Evolutionary conservation across 2,329 filamentous ascomycete species (phyloP), one percentile per base, ranked within the genome.

Genomic region (Fusarium chuoi): DNA sequence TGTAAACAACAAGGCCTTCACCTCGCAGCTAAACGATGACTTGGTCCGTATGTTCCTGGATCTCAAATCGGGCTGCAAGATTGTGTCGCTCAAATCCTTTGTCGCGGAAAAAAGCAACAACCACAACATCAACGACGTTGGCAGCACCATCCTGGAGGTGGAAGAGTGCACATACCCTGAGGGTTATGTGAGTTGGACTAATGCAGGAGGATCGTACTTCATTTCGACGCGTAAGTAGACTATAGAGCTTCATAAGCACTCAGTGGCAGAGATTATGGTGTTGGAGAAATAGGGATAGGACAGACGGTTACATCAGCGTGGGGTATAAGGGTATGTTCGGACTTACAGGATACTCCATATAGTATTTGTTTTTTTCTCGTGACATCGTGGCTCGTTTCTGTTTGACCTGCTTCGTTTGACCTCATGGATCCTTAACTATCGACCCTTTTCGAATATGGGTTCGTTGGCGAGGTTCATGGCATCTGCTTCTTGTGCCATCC

Each of bases 1-100:
- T 33, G 96, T 98, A 78, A 99, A 99, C 86, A 99, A 99, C 84
- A 95, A 98, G 83, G 96, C 95, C 6, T 99, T 99, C 83, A 95
- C 92, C 11, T 92, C 95, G 20, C 88, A 92, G 76, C 89, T 98
- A 62, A 99, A 98, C 83, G 92, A 94, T 79, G 90, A 91, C 70
- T 87, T 99, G 51, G 90, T 96, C 75, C 91, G 94, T 77, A 94
- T 97, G 85, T 98, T 99, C 79, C 85, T 99, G 68, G 96, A 99
- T 79, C 86, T 98, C 71, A 98, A 98, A 83, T 89, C 93, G 62
- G 96, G 96, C 6, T 95, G 93, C 82, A 93, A 93, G 82, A 93
- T 99, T 64, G 92, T 98, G 46, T 98, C 94, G 58, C 88, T 99
- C 67, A 97, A 96, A 84, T 95, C 93, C 3, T 99, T 99, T 80